Evolutionary conservation across 2,329 filamentous ascomycete species (phyloP), one percentile per base, ranked within the genome.

Genomic region (Cytospora piceicola): DNA sequence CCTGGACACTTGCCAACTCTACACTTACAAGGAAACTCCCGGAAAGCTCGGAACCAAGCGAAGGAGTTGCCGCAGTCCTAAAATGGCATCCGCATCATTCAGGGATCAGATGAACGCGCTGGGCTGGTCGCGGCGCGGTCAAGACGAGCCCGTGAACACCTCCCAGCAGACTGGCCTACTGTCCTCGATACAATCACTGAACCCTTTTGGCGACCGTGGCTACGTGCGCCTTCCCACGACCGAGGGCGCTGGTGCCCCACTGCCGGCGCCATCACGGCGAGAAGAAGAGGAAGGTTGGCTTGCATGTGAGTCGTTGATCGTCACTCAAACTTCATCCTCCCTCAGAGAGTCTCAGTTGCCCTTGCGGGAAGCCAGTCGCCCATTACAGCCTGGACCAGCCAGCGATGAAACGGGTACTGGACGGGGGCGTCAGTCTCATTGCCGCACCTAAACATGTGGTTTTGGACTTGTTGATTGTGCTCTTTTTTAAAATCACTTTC

Each of bases 201-300:
- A 97, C 78, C 94, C 94, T 0, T 98, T 98, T 77, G 87, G 89
- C 64, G 86, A 90, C 74, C 85, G 90, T 76, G 93, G 94, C 77
- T 96, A 97, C 85, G 90, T 98, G 71, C 89, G 91, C 77, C 88
- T 99, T 58, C 94, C 95, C 64, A 95, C 92, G 60, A 89, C 89
- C 71, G 94, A 97, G 76, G 85, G 85, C 71, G 83, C 92, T 42
- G 93, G 93, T 58, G 93, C 94, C 70, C 93, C 94, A 70, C 81
- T 97, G 58, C 94, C 94, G 61, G 93, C 93, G 68, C 88, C 92
- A 68, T 92, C 78, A 75, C 86, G 94, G 74, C 88, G 94, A 72
- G 94, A 97, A 75, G 95, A 98, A 78, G 94, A 98, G 76, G 95
- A 97, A 80, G 92, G 90, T 70, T 97, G 92, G 88, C 94, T 97